Evolutionary conservation across 805 yeast species (phyloP).

Genomic region (Candida coquimbonensis): DNA sequence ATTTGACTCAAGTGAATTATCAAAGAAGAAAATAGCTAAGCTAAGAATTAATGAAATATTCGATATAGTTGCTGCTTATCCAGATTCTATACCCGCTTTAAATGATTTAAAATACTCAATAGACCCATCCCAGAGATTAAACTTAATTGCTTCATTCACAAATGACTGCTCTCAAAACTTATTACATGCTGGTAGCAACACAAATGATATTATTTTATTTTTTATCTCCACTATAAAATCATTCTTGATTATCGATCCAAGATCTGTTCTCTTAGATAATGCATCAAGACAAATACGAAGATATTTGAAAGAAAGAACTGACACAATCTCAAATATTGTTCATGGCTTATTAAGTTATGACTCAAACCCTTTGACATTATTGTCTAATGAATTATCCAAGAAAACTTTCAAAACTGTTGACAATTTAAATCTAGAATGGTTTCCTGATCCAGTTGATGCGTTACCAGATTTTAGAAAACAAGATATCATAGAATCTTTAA

Average conservation of each 20-base stretch:
- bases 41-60: conserved; percentile 53
- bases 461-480: conserved; percentile 72
- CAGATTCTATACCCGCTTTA: conserved; percentile 45
- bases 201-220: conserved; percentile 59
- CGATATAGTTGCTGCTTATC: conserved; percentile 48
- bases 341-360: conserved; percentile 51
- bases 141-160: conserved; percentile 45
- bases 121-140: conserved; percentile 42
- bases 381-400: conserved; percentile 44
- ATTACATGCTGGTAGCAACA: conserved; percentile 76
- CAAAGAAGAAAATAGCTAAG: conserved; percentile 13
- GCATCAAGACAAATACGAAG: conserved; percentile 71
- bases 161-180: conserved; percentile 36
- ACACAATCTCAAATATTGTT: conserved; percentile 64
- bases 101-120: conserved; percentile 52
- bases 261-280: conserved; percentile 74
- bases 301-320: conserved; percentile 65
- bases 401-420: conserved; percentile 14
- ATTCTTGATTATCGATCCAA: conserved; percentile 73
- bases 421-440: conserved; percentile 44
- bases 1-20: conserved; percentile 4
- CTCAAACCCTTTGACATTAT: conserved; percentile 36
- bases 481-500: conserved; percentile 65
- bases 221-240: conserved; percentile 69
- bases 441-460: conserved; percentile 85